phyloP scores from a whole-genome alignment of 192 early-diverging fungal genomes.

The Entomortierella beljakovae region DNA sequence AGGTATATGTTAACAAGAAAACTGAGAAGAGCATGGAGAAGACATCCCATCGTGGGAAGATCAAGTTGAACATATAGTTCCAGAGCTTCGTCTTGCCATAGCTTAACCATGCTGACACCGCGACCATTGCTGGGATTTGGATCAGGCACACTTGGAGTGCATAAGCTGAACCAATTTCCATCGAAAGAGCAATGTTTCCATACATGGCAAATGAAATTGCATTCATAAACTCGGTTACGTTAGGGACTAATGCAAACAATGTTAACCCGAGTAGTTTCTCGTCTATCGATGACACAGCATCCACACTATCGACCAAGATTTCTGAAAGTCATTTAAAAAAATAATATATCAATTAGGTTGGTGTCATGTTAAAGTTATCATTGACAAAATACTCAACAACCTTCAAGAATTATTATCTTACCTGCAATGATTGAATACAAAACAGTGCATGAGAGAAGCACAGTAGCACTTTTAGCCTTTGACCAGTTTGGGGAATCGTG shows the following conservation, averaged over 20 bases:
- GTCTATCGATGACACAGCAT: slow-evolving; percentile 76
- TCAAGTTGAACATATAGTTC: slow-evolving; percentile 52
- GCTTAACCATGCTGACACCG: slow-evolving; percentile 76
- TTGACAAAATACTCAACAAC: background rate
- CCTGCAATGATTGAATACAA: slow-evolving; percentile 87
- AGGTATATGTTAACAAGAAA: slow-evolving; percentile 89
- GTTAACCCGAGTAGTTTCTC: slow-evolving; percentile 95
- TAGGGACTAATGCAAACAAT: slow-evolving; percentile 95
- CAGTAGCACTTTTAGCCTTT: slow-evolving; percentile 77
- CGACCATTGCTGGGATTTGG: slow-evolving; percentile 95
- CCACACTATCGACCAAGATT: slow-evolving; percentile 89
- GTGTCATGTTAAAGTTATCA: background rate
- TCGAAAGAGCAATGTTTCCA: slow-evolving; percentile 83
- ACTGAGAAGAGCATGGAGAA: slow-evolving; percentile 63
- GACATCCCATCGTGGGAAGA: slow-evolving; percentile 59
- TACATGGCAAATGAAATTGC: slow-evolving; percentile 95
- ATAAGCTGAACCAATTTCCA: slow-evolving; percentile 98
- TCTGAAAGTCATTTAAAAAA: slow-evolving; percentile 58
- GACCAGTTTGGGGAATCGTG: slow-evolving; percentile 97
- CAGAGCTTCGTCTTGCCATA: slow-evolving; percentile 12
- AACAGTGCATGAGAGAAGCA: slow-evolving; percentile 86
- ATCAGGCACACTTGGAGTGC: slow-evolving; percentile 94
- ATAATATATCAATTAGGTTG: background rate
- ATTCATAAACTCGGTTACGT: slow-evolving; percentile 94
- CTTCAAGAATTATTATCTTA: slow-evolving; percentile 11